Base-by-base conservation (phyloP, 306 rosid species). In the Rubus parviflorus region DNA sequence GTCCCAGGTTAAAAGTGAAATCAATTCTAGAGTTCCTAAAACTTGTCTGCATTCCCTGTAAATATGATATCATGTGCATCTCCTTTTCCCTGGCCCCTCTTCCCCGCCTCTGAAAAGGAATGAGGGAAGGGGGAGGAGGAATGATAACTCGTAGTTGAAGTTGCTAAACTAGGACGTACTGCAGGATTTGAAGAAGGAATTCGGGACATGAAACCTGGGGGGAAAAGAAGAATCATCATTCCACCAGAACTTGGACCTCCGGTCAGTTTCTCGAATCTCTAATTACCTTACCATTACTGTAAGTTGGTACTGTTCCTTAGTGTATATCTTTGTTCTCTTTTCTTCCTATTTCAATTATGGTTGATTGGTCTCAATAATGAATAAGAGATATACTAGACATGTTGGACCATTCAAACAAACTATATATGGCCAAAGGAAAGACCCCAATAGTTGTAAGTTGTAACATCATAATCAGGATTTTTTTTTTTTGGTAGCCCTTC, bases 181-280 rank as follows among this genome's bases (percentile, higher is more conserved):
- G 80, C 87, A 92, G 97, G 99, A 83, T 95, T 95, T 83, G 99
- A 95, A 80, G 93, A 95, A 91, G 97, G 99, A 78, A 92, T 95
- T 77, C 87, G 80, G 40, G 96, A 91, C 77, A 95, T 92, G 97
- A 92, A 60, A 84, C 91, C 99, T 15, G 97, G 99, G 73, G 99
- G 97, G 40, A 89, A 85, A 85, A 92, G 99, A 86, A 91, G 97
- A 87, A 90, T 92, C 51, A 92, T 95, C 79, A 91, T 95, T 74
- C 97, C 97, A 47, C 99, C 97, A 10, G 97, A 95, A 70, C 97
- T 95, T 62, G 97, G 97, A 85, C 99, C 99, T 11, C 99, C 99
- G 52, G 99, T 95, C 60, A 86, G 94, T 82, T 73, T 76, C 77
- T 65, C 7, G 58, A 71, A 69, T 81, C 75, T 81, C 74, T 77